Evolutionary conservation across 805 yeast genomes (phyloP), one percentile per base, ranked within the genome.

Genomic region (Nematodospora valgi): DNA sequence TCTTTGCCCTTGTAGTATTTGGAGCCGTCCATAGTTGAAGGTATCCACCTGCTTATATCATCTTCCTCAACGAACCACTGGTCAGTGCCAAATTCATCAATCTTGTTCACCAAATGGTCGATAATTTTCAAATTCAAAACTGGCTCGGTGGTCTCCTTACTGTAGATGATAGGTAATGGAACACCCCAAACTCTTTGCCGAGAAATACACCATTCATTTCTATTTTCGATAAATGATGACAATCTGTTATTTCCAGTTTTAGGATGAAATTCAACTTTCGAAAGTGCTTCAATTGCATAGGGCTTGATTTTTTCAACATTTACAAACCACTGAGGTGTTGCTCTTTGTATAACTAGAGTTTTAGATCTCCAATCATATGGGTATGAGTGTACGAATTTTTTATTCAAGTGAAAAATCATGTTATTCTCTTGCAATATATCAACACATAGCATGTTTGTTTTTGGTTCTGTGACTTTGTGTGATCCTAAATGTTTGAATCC

Each of bases 311-410:
- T 71, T 19, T 80, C 84, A 22, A 93, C 84, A 54, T 89, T 85
- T 6, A 93, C 83, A 58, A 93, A 93, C 94, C 98, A 93, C 59
- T 93, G 99, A 1, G 96, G 93, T 0, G 98, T 93, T 0, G 98
- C 80, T 40, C 98, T 71, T 40, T 93, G 86, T 32, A 93, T 80
- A n/a, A 93, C 88, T 0, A 98, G 98, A 27, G 82, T 83, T 53
- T 89, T 89, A 2, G 95, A 86, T 48, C 98, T 75, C 98, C 98
- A 93, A 56, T 93, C 98, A 52, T 86, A 88, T 0, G 98, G 98
- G 49, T 91, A 91, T 2, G 91, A 86, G 59, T 93, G 99, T 8
- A 56, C 60, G 51, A 81, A 82, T 23, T 68, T 62, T 23, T 62
- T 59, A 37, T 79, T 67, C 2, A 69, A 45, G n/a, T 68, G 52